phyloP scores from a whole-genome alignment of 495 filamentous ascomycete genomes.

The Podospora pseudocomata region DNA sequence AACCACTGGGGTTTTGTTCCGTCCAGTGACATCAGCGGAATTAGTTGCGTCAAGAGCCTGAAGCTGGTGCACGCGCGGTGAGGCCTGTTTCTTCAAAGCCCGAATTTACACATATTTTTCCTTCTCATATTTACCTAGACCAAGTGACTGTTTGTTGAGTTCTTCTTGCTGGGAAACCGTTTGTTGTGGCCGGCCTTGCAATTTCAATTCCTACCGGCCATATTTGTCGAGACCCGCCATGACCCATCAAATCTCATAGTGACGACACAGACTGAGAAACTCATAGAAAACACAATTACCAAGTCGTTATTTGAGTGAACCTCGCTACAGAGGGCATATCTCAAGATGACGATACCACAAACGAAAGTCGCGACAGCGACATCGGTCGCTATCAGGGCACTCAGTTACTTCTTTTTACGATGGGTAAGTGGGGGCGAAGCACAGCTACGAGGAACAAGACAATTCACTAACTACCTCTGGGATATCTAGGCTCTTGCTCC shows the following conservation, averaged over 20 bases:
- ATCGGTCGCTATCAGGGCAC: slow-evolving; percentile 58
- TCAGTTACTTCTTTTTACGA: slow-evolving; percentile 74
- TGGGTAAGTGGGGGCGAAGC: slow-evolving; percentile 58
- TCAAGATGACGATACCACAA: slow-evolving; percentile 27
- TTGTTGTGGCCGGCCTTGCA: not conserved
- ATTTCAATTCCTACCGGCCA: not conserved
- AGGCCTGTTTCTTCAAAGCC: not conserved
- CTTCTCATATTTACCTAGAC: not conserved
- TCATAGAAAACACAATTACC: not conserved
- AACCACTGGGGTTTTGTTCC: slow-evolving; percentile 15
- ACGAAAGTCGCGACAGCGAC: slow-evolving; percentile 31
- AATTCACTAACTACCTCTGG: not conserved
- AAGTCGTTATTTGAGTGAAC: not conserved
- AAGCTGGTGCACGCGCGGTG: not conserved
- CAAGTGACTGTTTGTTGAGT: not conserved
- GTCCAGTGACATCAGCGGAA: slow-evolving; percentile 29
- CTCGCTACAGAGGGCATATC: not conserved
- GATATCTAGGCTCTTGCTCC: slow-evolving; percentile 28
- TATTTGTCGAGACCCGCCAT: slow-evolving; percentile 1
- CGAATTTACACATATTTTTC: not conserved
- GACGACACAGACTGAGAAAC: not conserved
- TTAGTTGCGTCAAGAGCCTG: slow-evolving; percentile 19
- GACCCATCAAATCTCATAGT: not conserved
- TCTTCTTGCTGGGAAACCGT: not conserved
- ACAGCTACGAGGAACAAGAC: not conserved